Percentiles rank a stretch among this genome's conserved stretches.
These are phyloP conservation scores for Magnolia kwangsiensis DNA, from an alignment of 164 flowering plant species.

Conservation along the genomic window DNA sequence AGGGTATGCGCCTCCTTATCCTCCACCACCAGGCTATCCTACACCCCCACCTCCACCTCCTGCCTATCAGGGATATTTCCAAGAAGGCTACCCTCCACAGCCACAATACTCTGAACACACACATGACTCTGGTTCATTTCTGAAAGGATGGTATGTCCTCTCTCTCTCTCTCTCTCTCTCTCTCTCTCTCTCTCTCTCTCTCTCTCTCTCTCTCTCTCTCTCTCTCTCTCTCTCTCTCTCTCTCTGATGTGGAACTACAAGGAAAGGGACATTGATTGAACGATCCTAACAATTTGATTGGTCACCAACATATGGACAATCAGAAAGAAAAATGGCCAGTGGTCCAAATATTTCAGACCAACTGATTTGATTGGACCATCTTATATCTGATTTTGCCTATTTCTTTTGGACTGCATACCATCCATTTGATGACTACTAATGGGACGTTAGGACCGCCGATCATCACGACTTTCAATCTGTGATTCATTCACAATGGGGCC, in stretches of 20 bases:
- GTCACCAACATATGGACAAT: no score
- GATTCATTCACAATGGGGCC: no score
- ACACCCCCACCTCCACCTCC: not conserved
- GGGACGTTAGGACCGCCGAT: no score
- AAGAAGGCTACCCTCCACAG: not conserved
- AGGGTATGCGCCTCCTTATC: not conserved
- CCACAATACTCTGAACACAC: not conserved
- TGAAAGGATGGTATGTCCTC: not conserved
- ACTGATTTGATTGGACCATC: no score
- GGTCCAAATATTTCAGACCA: no score
- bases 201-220: slow-evolving; percentile 1
- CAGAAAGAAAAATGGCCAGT: no score
- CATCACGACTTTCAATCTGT: no score
- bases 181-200: slow-evolving; percentile 12
- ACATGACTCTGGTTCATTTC: not conserved
- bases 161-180: slow-evolving; percentile 1
- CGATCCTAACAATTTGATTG: no score
- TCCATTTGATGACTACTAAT: no score
- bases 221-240: slow-evolving; percentile 10
- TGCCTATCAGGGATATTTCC: not conserved
- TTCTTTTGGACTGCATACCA: no score
- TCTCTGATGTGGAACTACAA: not conserved
- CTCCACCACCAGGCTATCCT: not conserved
- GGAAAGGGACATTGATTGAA: no score
- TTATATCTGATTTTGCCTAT: no score